A percentile compares a stretch with the other conserved stretches of the same genome.
phyloP scores from a whole-genome alignment of 306 rosid species.

The Luffa acutangula region DNA sequence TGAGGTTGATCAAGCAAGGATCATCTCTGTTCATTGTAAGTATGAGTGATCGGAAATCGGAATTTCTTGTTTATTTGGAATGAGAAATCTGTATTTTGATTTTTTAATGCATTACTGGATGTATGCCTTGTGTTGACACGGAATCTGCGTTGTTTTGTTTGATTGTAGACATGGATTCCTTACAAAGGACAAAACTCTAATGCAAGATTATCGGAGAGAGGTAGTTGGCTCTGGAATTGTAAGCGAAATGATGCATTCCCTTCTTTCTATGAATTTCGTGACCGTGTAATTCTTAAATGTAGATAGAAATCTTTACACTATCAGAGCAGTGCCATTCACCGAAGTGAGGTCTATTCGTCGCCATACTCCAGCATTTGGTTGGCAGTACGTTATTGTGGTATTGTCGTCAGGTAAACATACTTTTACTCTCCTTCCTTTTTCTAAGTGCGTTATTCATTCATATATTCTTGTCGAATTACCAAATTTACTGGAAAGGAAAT shows the following conservation, averaged over 20 bases:
- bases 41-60: not conserved
- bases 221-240: constrained; percentile 25
- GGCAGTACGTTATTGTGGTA: constrained; percentile 87
- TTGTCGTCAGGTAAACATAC: constrained; percentile 58
- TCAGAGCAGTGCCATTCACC: constrained; percentile 64
- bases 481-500: no score
- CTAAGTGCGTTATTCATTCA: not conserved
- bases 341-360: constrained; percentile 84
- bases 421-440: not conserved
- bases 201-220: constrained; percentile 64
- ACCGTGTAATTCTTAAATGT: constrained; percentile 22
- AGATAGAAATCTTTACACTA: constrained; percentile 84
- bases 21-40: constrained; percentile 65
- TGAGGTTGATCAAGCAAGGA: constrained; percentile 72
- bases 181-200: constrained; percentile 60
- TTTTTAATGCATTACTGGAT: not conserved
- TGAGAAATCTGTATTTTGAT: not conserved
- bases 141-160: not conserved
- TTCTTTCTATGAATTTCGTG: constrained; percentile 9
- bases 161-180: constrained; percentile 81
- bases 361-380: constrained; percentile 82
- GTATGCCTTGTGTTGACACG: not conserved
- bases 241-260: not conserved
- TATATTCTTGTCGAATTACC: not conserved
- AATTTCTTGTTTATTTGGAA: not conserved